Evolutionary conservation across 345 rosid genomes (phyloP), one percentile per base, ranked within the genome.

Genomic region (Eucalyptus pumila): DNA sequence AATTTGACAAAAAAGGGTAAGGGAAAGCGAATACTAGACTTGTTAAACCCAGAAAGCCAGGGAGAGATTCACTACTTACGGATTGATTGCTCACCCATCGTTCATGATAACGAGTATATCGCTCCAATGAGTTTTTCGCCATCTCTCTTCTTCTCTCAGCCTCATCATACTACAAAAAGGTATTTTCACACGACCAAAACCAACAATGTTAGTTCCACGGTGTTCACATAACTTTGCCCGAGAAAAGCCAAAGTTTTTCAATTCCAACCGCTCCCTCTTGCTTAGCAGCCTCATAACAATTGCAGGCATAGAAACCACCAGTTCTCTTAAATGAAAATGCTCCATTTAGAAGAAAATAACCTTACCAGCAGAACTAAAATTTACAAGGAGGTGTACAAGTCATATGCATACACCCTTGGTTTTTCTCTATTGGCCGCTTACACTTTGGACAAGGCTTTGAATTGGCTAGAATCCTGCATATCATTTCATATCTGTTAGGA

Each of bases 61-160:
- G 51, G 51, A 49, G 51, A 49, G 51, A 49, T 49, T 49, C 51
- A 49, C 51, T 50, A 87, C 95, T 83, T 96, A 98, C 99, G 83
- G 89, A 91, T 93, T 98, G 99, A 92, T 98, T 97, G 92, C 96
- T 96, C 34, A 97, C 99, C 99, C 99, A 98, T 47, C 99, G 95
- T 94, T 98, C 99, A 94, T 98, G 97, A 92, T 97, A 98, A 93
- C 97, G 99, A 80, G 99, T 96, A 91, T 98, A 98, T 92, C 96
- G 93, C 94, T 98, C 98, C 91, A 97, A 86, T 45, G 99, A 98
- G 92, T 95, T 96, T 90, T 97, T 97, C 11, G 98, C 99, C 99
- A 98, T 97, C 92, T 98, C 99, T 86, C 98, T 92, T 91, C 99
- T 94, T 89, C 95, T 96, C 89, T 98, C 99, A 87, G 99, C 92